Evolutionary conservation across 805 yeast genomes (phyloP).

Genomic region (Candida coleopterorum): DNA sequence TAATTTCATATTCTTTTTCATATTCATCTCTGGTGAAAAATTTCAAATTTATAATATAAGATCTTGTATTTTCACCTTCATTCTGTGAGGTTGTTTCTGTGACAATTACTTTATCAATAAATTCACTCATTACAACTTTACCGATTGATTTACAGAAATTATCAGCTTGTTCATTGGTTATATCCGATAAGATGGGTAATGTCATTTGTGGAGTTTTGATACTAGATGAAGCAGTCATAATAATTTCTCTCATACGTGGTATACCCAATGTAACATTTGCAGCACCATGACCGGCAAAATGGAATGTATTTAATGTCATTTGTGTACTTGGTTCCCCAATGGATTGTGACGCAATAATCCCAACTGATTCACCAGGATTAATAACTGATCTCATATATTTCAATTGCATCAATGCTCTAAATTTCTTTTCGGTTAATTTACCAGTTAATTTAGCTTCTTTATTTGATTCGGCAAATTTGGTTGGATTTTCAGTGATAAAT

Average conservation of each 20-base stretch:
- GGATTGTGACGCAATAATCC: slow-evolving; percentile 96
- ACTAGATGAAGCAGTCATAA: slow-evolving; percentile 95
- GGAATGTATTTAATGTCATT: slow-evolving; percentile 96
- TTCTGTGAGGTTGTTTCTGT: slow-evolving; percentile 80
- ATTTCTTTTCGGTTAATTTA: slow-evolving; percentile 69
- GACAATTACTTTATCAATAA: slow-evolving; percentile 78
- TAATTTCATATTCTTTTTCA: slow-evolving; percentile 81
- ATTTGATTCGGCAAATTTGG: slow-evolving; percentile 51
- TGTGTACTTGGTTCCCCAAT: slow-evolving; percentile 99
- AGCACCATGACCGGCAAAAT: slow-evolving; percentile 99
- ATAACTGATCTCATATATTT: slow-evolving; percentile 95
- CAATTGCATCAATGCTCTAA: slow-evolving; percentile 95
- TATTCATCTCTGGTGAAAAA: slow-evolving; percentile 78
- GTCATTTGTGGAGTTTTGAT: slow-evolving; percentile 99
- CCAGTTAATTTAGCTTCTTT: slow-evolving; percentile 39
- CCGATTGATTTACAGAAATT: slow-evolving; percentile 89
- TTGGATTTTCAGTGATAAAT: slow-evolving; percentile 54
- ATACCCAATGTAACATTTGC: slow-evolving; percentile 99
- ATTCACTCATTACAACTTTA: slow-evolving; percentile 78
- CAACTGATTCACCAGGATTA: slow-evolving; percentile 97
- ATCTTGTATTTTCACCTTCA: slow-evolving; percentile 50
- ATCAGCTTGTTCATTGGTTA: slow-evolving; percentile 82
- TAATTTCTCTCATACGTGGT: slow-evolving; percentile 99
- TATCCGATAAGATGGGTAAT: slow-evolving; percentile 75
- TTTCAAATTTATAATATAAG: slow-evolving; percentile 68